Base-by-base conservation (phyloP, 495 filamentous ascomycete genomes). In the Penicillium verhagenii region DNA sequence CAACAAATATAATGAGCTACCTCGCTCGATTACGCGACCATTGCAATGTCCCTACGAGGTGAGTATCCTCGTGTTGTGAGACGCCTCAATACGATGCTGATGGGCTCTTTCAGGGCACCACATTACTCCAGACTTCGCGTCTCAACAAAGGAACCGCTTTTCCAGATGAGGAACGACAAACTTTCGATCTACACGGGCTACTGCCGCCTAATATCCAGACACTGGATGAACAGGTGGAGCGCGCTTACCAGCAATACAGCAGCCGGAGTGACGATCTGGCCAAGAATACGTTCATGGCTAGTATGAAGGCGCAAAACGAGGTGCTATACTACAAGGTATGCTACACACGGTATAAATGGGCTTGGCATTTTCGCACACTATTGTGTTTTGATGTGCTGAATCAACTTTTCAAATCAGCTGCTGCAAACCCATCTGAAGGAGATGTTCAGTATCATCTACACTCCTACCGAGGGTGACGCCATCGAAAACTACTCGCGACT, bases 361-460 rank as follows among this genome's bases (percentile, higher is more conserved):
- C 3, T 23, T 14, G 0, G 11, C 4, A 29, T 16, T n/a, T 4
- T 29, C 11, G 3, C 3, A 9, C 6, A n/a, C 14, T n/a, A 28
- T 10, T 8, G 23, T 24, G 0, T 16, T 16, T n/a, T n/a, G n/a
- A 8, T 18, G 2, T 25, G 24, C 37, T 11, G 7, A 38, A 50
- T 45, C 56, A n/a, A 58, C 11, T 8, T 4, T 24, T 20, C 21
- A 19, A 13, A 6, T 9, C 54, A 85, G 80, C 73, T 89, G 16
- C 72, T 90, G 19, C 77, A 82, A 69, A 76, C 82, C 0, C 82
- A 90, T 66, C 65, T 89, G 4, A 87, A 88, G 57, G 92, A 96
- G 67, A 92, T 96, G 88, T 91, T 96, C 60, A 81, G 85, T 38
- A 72, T 96, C 10, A 90, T 96, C 26, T 96, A 96, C 65, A 96